phyloP scores from a whole-genome alignment of 2,329 filamentous ascomycete genomes.

The Talaromyces sp. region DNA sequence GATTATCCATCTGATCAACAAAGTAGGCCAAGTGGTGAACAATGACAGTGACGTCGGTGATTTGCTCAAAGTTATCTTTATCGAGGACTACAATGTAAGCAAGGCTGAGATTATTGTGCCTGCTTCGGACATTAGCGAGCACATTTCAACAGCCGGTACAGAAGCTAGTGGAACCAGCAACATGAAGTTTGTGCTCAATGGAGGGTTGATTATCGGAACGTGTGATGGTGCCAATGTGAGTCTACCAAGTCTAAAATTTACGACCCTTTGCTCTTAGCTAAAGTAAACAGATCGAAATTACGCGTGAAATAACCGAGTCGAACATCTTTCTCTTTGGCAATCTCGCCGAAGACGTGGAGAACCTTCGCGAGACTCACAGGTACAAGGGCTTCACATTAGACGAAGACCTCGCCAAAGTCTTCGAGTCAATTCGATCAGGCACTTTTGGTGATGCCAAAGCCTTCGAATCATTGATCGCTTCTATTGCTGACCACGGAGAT shows the following conservation, averaged over 20 bases:
- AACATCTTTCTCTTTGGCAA: constrained; percentile 99
- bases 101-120: constrained; percentile 97
- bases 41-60: constrained; percentile 89
- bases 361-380: constrained; percentile 84
- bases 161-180: constrained; percentile 88
- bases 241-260: constrained; percentile 20
- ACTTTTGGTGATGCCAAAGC: constrained; percentile 75
- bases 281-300: constrained; percentile 76
- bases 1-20: constrained; percentile 94
- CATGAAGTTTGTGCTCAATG: constrained; percentile 99
- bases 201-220: constrained; percentile 94
- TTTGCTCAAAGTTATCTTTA: constrained; percentile 91
- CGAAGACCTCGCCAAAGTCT: constrained; percentile 72
- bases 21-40: constrained; percentile 85
- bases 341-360: constrained; percentile 92
- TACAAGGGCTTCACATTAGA: constrained; percentile 80
- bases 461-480: constrained; percentile 78
- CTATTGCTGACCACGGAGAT: constrained; percentile 88
- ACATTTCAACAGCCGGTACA: constrained; percentile 96
- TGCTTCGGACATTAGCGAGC: constrained; percentile 93
- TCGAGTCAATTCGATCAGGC: constrained; percentile 73
- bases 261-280: background rate
- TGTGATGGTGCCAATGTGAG: constrained; percentile 95
- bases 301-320: constrained; percentile 89
- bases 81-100: constrained; percentile 98